Percentiles rank a stretch among this genome's conserved stretches.
phyloP scores from a whole-genome alignment of 1,284 basidiomycete species.

The Cutaneotrichosporon sp. region DNA sequence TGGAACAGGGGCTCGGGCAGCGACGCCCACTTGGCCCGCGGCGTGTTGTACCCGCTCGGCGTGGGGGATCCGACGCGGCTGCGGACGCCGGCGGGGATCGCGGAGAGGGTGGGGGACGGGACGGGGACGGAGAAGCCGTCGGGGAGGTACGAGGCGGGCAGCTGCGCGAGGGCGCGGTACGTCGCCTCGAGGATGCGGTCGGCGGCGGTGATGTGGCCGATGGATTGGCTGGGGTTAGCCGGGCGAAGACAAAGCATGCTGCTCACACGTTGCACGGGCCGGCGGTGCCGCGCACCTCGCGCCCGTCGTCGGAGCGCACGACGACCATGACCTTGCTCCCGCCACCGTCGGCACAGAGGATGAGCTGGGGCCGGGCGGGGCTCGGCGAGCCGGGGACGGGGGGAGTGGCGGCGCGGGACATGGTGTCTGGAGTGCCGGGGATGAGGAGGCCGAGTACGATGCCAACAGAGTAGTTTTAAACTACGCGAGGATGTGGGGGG shows the following conservation, averaged over 20 bases:
- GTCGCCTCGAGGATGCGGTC: conserved; percentile 45
- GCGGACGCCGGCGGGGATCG: conserved; percentile 1
- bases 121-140: conserved; percentile 25
- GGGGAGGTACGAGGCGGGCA: conserved; percentile 35
- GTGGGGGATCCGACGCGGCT: conserved; percentile 13
- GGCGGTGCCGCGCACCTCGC: conserved; percentile 43
- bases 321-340: conserved; percentile 48
- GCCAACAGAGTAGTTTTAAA: neutral
- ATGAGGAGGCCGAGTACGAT: too few species aligned
- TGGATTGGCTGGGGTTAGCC: conserved; percentile 33
- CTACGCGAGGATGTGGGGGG: too few species aligned
- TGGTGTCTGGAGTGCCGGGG: neutral
- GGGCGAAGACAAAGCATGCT: neutral
- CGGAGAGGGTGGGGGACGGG: neutral
- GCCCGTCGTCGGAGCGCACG: conserved; percentile 37
- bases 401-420: conserved; percentile 6
- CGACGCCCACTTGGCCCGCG: conserved; percentile 21
- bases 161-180: conserved; percentile 42
- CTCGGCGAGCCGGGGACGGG: neutral
- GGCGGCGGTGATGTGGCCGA: conserved; percentile 37
- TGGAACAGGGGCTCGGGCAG: conserved; percentile 34
- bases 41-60: conserved; percentile 20
- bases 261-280: conserved; percentile 51
- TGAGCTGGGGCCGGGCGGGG: conserved; percentile 27
- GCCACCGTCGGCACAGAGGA: conserved; percentile 46